Percentiles rank a stretch among this genome's conserved stretches.
These are phyloP conservation scores for Pseudonectria buxi DNA, from an alignment of 2,329 filamentous ascomycete genomes.

Conservation along the genomic window DNA sequence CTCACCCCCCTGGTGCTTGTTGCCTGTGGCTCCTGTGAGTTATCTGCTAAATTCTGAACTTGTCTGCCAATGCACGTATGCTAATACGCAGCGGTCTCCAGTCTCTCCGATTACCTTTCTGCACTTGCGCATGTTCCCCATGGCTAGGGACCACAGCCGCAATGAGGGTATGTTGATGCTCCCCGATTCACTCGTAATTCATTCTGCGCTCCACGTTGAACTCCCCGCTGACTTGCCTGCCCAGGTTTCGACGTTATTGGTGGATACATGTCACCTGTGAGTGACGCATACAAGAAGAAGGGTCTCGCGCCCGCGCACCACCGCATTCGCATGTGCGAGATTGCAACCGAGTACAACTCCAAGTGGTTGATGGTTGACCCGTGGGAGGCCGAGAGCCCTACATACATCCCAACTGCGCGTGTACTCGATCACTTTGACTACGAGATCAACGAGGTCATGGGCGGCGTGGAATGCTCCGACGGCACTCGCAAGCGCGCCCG, in stretches of 20 bases:
- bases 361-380: conserved; percentile 78
- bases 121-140: conserved; percentile 81
- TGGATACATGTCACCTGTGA: conserved; percentile 45
- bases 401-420: conserved; percentile 78
- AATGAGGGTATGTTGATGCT: conserved; percentile 23
- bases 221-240: conserved; percentile 1
- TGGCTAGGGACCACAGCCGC: conserved; percentile 73
- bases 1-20: conserved; percentile 61
- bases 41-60: background rate
- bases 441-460: conserved; percentile 73
- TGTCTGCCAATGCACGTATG: conserved; percentile 1
- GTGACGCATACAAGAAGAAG: conserved; percentile 32
- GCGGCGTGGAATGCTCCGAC: conserved; percentile 64
- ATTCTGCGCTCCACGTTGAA: background rate
- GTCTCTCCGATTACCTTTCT: conserved; percentile 69
- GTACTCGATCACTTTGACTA: conserved; percentile 88
- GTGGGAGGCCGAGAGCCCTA: conserved; percentile 78
- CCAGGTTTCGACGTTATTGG: conserved; percentile 71
- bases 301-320: conserved; percentile 31
- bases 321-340: conserved; percentile 67
- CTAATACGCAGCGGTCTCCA: conserved; percentile 11
- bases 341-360: conserved; percentile 68
- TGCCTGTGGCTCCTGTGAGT: conserved; percentile 56
- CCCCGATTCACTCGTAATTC: background rate
- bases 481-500: conserved; percentile 61